Conservation (phyloP, 805 yeast genomes). For the Suhomyces sp. region DNA sequence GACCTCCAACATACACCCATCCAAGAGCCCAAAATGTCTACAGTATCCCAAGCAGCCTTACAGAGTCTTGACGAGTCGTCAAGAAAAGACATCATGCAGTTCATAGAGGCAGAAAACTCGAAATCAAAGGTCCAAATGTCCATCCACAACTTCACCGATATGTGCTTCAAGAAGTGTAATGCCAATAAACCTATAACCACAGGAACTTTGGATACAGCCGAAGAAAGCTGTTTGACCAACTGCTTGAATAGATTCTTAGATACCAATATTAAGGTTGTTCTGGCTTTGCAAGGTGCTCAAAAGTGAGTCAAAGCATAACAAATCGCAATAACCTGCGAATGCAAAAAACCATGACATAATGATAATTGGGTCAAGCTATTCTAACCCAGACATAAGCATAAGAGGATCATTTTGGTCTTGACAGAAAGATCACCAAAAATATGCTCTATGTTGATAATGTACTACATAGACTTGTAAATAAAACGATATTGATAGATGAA, state of each 20-base stretch:
- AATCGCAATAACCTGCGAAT: not conserved
- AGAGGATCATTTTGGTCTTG: too few species aligned
- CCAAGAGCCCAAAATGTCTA: constrained; percentile 35
- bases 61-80: constrained; percentile 60
- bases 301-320: constrained; percentile 2
- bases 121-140: constrained; percentile 85
- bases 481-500: too few species aligned
- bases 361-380: too few species aligned
- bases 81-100: constrained; percentile 69
- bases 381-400: too few species aligned
- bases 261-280: constrained; percentile 81
- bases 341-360: too few species aligned
- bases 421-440: too few species aligned
- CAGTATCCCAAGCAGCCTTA: constrained; percentile 35
- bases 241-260: constrained; percentile 87
- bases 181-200: constrained; percentile 41
- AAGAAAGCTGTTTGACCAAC: constrained; percentile 71
- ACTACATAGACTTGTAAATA: too few species aligned
- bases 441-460: too few species aligned
- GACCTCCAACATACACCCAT: too few species aligned
- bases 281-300: constrained; percentile 39
- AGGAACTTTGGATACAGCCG: constrained; percentile 52
- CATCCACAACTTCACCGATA: constrained; percentile 83
- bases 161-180: constrained; percentile 88
- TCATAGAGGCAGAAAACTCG: constrained; percentile 79